Evolutionary conservation across 225 moss, liverwort and hornwort genomes (phyloP).

Genomic region (Bryoerythrophyllum caledonicum): DNA sequence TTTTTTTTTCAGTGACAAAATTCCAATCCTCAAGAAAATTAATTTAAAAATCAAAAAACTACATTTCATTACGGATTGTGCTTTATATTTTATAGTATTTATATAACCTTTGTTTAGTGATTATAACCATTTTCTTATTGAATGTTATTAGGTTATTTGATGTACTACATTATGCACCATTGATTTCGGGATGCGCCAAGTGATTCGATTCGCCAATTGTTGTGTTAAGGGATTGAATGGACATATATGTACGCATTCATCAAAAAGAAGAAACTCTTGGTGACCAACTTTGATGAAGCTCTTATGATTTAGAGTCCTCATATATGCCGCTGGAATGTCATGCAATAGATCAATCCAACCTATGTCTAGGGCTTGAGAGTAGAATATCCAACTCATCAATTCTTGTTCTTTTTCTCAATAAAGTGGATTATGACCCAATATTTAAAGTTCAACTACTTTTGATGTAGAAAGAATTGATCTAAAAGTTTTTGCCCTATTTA

Average conservation of each 20-base stretch:
- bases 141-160: slow-evolving; percentile 15
- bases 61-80: background rate
- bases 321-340: background rate
- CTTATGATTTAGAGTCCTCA: background rate
- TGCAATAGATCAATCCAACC: background rate
- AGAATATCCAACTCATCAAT: background rate
- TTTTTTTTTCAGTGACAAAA: background rate
- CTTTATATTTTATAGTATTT: background rate
- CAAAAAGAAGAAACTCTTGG: background rate
- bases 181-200: background rate
- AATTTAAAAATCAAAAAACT: too few relatives aligned
- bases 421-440: background rate
- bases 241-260: background rate
- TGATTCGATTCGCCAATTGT: background rate
- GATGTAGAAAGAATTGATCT: background rate
- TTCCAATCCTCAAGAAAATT: background rate
- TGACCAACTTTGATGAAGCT: background rate
- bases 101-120: background rate
- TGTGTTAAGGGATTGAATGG: background rate
- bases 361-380: background rate
- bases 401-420: background rate
- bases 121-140: slow-evolving; percentile 5
- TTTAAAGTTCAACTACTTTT: background rate
- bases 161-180: background rate
- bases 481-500: background rate